Evolutionary conservation across 495 filamentous ascomycete genomes (phyloP), one percentile per base, ranked within the genome.

Genomic region (Aspergillus leporis): DNA sequence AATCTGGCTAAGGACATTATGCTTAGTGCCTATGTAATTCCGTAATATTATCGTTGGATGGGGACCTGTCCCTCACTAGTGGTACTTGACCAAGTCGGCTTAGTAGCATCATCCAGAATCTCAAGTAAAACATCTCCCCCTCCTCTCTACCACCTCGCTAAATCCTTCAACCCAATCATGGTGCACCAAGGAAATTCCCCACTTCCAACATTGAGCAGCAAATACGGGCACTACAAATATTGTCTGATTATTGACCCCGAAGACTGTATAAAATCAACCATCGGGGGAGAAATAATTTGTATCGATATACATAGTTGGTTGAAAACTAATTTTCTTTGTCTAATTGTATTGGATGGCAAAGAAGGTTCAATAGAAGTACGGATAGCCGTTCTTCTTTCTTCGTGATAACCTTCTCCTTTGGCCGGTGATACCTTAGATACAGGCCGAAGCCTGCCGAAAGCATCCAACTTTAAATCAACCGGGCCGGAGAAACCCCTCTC

Each of bases 41-140:
- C 55, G 60, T 55, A 62, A 58, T 55, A 62, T 62, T 62, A 40
- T 58, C 60, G 60, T 58, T 38, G 22, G 49, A 16, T 16, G 31
- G 19, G 36, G 31, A 6, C 13, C 30, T 23, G 23, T 50, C 21
- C 21, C 22, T 22, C 8, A 23, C 6, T 28, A 28, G n/a, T n/a
- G 13, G 13, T 38, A 38, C 34, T 38, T 38, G 6, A 16, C 38
- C 38, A n/a, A 41, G 38, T 41, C 25, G 25, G 47, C 22, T 47
- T 58, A 30, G 6, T 41, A 28, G 16, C n/a, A 45, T 45, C 13
- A 36, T 36, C n/a, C n/a, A n/a, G 34, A 36, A 10, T 36, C 9
- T 36, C 34, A 36, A 14, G 34, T 36, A 36, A 36, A 36, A 28
- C 25, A 50, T 3, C 5, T 16, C 10, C 47, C 19, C 47, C 18